These are phyloP conservation scores for Peronospora belbahrii DNA, from an alignment of 352 stramenopile species.

Conservation along the genomic window DNA sequence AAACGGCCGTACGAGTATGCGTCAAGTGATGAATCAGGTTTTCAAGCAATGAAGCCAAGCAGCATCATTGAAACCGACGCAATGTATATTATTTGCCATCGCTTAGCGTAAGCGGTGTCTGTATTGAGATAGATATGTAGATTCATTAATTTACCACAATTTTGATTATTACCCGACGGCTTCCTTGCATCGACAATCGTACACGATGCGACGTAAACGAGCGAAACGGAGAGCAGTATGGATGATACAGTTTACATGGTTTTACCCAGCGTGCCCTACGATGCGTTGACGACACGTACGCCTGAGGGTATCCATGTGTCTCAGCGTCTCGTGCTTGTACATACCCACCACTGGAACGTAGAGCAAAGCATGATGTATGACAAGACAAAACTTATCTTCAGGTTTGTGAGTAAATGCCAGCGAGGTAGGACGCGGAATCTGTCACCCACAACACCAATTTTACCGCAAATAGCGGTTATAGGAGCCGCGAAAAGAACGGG, in stretches of 20 bases:
- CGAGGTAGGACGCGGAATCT: neutral
- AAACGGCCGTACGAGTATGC: conserved; percentile 4
- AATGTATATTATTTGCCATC: conserved; percentile 22
- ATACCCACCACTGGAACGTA: conserved; percentile 12
- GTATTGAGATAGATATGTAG: conserved; percentile 32
- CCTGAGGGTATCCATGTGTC: conserved; percentile 16
- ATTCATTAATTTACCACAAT: conserved; percentile 32
- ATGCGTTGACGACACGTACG: neutral
- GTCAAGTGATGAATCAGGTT: conserved; percentile 18
- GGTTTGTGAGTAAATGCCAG: conserved; percentile 19
- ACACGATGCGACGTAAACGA: neutral
- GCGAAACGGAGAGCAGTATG: neutral
- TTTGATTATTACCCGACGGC: conserved; percentile 23
- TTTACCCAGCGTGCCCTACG: conserved; percentile 7
- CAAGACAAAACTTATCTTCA: conserved; percentile 17
- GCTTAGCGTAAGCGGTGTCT: conserved; percentile 7
- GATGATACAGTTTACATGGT: conserved; percentile 19
- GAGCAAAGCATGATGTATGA: conserved; percentile 23
- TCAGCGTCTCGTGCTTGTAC: conserved; percentile 17
- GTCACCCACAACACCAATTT: conserved; percentile 5
- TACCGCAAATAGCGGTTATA: conserved; percentile 26
- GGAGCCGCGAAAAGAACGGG: conserved; percentile 62
- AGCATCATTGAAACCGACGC: neutral
- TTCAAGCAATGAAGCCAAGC: neutral
- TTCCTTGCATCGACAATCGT: conserved; percentile 6